A percentile compares a stretch with the other conserved stretches of the same genome.
These are phyloP conservation scores for Globisporangium spinosum DNA, from an alignment of 352 stramenopile genomes.

Conservation along the genomic window DNA sequence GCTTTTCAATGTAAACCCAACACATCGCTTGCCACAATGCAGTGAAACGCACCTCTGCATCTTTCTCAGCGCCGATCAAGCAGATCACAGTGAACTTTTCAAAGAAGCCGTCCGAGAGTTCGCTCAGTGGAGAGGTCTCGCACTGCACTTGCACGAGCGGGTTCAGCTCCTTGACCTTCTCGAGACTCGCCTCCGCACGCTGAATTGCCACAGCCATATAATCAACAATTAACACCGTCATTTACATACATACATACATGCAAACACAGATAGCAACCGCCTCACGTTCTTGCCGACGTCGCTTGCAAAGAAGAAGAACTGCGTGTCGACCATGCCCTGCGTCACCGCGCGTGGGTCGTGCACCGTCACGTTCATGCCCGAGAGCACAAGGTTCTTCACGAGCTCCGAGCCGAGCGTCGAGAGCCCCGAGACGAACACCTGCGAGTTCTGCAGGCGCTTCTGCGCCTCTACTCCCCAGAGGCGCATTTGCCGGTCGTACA, in stretches of 20 bases:
- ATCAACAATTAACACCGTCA: constrained; percentile 10
- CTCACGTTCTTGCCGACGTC: constrained; percentile 78
- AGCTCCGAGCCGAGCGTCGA: constrained; percentile 88
- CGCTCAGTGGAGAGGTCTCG: constrained; percentile 55
- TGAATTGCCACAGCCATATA: constrained; percentile 22
- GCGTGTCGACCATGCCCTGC: constrained; percentile 42
- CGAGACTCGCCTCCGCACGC: constrained; percentile 72
- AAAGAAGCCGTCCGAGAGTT: constrained; percentile 72
- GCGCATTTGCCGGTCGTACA: constrained; percentile 99
- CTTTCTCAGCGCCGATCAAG: constrained; percentile 42
- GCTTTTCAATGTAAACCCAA: background rate
- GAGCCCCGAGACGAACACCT: constrained; percentile 88
- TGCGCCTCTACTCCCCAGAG: constrained; percentile 98
- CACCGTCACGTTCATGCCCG: constrained; percentile 92
- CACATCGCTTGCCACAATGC: background rate
- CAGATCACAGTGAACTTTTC: constrained; percentile 87
- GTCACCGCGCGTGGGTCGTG: constrained; percentile 78
- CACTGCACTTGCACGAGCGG: constrained; percentile 86
- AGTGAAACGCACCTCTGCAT: constrained; percentile 30
- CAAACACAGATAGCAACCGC: background rate
- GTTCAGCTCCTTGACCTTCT: constrained; percentile 93
- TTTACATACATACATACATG: too few relatives aligned
- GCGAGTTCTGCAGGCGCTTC: constrained; percentile 85
- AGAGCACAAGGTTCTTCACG: constrained; percentile 97
- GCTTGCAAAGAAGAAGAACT: constrained; percentile 81